These are phyloP conservation scores for Syzygium oleosum DNA, from an alignment of 345 rosid genomes.

Conservation along the genomic window DNA sequence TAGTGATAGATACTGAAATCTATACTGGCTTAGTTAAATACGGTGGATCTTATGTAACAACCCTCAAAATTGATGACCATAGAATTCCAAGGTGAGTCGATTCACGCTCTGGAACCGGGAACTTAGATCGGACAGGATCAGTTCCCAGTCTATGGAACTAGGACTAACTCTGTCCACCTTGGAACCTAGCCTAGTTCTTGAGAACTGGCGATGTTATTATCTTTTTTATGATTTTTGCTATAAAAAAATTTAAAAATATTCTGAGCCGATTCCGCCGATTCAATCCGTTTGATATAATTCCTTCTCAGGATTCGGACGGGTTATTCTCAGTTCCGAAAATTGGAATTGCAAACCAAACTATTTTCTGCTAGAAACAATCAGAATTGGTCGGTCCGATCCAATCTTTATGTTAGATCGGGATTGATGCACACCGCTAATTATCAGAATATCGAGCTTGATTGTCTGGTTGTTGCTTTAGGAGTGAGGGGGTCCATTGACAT, in stretches of 20 bases:
- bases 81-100: background rate
- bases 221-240: background rate
- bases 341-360: background rate
- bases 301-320: background rate
- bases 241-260: background rate
- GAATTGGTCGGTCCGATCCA: fast-evolving
- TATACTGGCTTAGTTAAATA: background rate
- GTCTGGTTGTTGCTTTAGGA: background rate
- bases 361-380: background rate
- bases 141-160: background rate
- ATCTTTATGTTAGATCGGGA: background rate
- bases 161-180: background rate
- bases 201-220: background rate
- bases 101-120: background rate
- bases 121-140: background rate
- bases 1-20: fast-evolving
- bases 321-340: no score
- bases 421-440: background rate
- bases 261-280: fast-evolving
- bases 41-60: background rate
- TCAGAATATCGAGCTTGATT: background rate
- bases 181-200: fast-evolving
- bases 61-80: background rate
- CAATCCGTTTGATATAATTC: fast-evolving
- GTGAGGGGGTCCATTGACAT: background rate